A percentile compares a stretch with the other conserved stretches of the same genome.
phyloP scores from a whole-genome alignment of 768 basidiomycete genomes.

The Boletus insuetus region DNA sequence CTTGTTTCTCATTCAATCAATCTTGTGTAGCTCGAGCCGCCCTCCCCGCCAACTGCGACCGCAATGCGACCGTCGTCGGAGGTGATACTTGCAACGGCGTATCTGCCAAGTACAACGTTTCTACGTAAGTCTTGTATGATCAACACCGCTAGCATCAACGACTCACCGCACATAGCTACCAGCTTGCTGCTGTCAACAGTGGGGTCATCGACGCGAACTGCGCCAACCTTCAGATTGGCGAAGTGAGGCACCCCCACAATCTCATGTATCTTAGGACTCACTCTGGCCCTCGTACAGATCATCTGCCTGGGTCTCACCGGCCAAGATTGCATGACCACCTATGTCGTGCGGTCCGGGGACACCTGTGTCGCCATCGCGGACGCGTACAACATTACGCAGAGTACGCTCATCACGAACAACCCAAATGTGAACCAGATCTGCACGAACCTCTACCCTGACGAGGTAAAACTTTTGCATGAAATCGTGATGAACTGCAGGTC shows the following conservation, averaged over 20 bases:
- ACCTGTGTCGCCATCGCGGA: slow-evolving; percentile 45
- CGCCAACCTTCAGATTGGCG: slow-evolving; percentile 50
- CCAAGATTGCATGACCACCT: slow-evolving; percentile 53
- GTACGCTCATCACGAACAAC: slow-evolving; percentile 57
- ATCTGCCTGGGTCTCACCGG: slow-evolving; percentile 57
- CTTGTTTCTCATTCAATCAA: neutral
- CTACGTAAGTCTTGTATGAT: slow-evolving; percentile 46
- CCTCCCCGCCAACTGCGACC: slow-evolving; percentile 48
- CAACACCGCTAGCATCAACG: neutral
- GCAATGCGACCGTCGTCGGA: slow-evolving; percentile 53
- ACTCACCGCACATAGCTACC: slow-evolving; percentile 39
- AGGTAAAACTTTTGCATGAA: slow-evolving; percentile 38
- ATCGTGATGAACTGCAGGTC: neutral
- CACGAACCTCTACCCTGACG: slow-evolving; percentile 55
- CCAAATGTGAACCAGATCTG: slow-evolving; percentile 55
- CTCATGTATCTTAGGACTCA: neutral
- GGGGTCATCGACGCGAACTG: slow-evolving; percentile 51
- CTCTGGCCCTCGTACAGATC: slow-evolving; percentile 19
- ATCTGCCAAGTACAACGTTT: slow-evolving; percentile 56
- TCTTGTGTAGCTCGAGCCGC: slow-evolving; percentile 43
- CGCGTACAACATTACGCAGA: slow-evolving; percentile 41
- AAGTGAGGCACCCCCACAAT: slow-evolving; percentile 32
- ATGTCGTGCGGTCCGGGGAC: slow-evolving; percentile 48
- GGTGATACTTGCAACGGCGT: slow-evolving; percentile 69
- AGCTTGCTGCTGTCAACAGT: slow-evolving; percentile 53